A percentile compares a stretch with the other conserved stretches of the same genome.
phyloP scores from a whole-genome alignment of 495 filamentous ascomycete species.

The Staphylotrichum longicolle region DNA sequence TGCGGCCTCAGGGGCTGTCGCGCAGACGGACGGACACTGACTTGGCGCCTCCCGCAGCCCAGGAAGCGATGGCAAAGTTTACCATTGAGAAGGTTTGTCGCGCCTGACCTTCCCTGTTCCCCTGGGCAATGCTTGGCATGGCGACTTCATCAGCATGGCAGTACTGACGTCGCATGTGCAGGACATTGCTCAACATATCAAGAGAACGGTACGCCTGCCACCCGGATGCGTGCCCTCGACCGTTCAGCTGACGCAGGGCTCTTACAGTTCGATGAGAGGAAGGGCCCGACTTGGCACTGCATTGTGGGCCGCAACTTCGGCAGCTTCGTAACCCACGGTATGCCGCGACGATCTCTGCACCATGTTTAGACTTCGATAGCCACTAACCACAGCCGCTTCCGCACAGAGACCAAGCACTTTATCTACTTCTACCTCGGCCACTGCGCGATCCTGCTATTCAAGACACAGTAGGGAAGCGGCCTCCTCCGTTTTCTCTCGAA shows the following conservation, averaged over 20 bases:
- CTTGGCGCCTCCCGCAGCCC: conserved; percentile 53
- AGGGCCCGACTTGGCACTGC: conserved; percentile 96
- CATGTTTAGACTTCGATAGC: background rate
- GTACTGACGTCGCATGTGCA: conserved; percentile 33
- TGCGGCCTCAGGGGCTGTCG: background rate
- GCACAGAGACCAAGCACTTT: conserved; percentile 94
- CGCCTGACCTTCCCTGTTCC: background rate
- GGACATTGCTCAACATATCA: conserved; percentile 97
- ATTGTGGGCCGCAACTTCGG: conserved; percentile 98
- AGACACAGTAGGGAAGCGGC: conserved; percentile 73
- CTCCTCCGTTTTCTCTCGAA: conserved; percentile 32
- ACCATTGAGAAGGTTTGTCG: conserved; percentile 82
- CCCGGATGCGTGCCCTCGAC: background rate
- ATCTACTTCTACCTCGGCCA: conserved; percentile 99
- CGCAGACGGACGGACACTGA: conserved; percentile 8
- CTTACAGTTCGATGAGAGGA: conserved; percentile 78
- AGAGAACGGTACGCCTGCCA: conserved; percentile 70
- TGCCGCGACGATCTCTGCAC: conserved; percentile 19
- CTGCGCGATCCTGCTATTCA: conserved; percentile 97
- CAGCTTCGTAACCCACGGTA: conserved; percentile 98
- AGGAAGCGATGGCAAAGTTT: conserved; percentile 89
- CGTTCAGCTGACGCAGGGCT: conserved; percentile 23
- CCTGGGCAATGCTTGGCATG: background rate
- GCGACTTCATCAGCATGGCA: background rate
- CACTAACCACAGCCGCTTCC: background rate